phyloP scores from a whole-genome alignment of 345 rosid species.

The Cardiospermum halicacabum region DNA sequence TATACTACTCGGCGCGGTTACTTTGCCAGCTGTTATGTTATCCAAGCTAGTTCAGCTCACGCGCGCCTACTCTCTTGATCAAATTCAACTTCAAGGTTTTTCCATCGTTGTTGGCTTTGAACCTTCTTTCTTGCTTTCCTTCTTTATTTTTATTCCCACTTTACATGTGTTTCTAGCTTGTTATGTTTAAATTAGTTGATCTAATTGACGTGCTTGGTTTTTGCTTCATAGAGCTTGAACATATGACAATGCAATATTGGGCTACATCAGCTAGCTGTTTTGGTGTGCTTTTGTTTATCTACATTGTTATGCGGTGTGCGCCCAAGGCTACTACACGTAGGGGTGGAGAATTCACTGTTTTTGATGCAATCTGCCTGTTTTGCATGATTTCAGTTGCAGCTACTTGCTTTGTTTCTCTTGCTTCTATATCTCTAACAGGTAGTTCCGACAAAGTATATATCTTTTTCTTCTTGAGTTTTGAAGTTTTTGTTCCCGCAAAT shows the following conservation, averaged over 20 bases:
- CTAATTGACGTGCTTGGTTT: conserved; percentile 3
- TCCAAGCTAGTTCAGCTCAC: conserved; percentile 72
- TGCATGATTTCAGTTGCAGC: conserved; percentile 42
- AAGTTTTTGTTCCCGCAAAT: not conserved
- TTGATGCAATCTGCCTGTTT: conserved; percentile 43
- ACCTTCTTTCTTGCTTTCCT: not conserved
- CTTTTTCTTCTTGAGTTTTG: not conserved
- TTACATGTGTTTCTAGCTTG: not conserved
- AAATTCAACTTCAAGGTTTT: conserved; percentile 52
- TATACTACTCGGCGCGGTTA: conserved; percentile 73
- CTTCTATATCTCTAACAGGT: conserved; percentile 56
- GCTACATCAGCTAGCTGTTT: conserved; percentile 60
- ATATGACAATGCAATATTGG: conserved; percentile 79
- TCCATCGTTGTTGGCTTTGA: no score
- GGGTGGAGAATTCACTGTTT: conserved; percentile 24
- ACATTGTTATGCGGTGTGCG: conserved; percentile 28
- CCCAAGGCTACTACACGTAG: conserved; percentile 13
- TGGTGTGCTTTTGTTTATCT: conserved; percentile 60
- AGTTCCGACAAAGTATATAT: not conserved
- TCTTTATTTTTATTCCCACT: not conserved
- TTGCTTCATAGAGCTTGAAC: conserved; percentile 46
- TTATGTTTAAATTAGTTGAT: not conserved
- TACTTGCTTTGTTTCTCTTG: conserved; percentile 48
- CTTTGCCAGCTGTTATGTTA: conserved; percentile 72
- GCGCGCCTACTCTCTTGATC: conserved; percentile 48